Base-by-base conservation (phyloP, 352 stramenopile species). In the Phytopythium mirpurense region DNA sequence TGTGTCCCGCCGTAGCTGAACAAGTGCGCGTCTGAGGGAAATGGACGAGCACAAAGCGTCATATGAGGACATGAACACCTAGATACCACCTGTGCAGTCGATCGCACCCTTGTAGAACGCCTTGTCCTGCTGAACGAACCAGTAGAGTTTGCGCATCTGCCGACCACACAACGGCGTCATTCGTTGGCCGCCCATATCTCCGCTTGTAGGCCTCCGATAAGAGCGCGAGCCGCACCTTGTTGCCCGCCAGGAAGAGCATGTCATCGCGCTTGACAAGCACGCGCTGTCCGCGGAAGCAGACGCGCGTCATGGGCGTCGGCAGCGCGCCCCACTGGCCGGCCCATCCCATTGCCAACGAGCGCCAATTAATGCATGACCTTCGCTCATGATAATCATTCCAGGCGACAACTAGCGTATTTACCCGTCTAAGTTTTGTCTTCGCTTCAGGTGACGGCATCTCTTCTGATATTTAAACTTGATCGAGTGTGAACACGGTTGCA, bases 201-300 rank as follows among this genome's bases (percentile, higher is more conserved):
- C 5, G 23, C 34, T 38, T 26, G 44, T 26, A 44, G 21, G 3
- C 34, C 5, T 8, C 7, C 11, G 7, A 12, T 53, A 19, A 0
- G 18, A 26, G 14, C 26, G 24, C n/a, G 29, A 18, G 16, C 1
- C 41, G 3, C 21, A 90, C 83, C 72, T 95, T 95, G 47, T 95
- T 95, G 23, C 84, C 84, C 3, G 81, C 80, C n/a, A 95, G 55
- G 56, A 87, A 74, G 37, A 90, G 86, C 11, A 81, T 51, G 37
- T 95, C 84, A 49, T 95, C 84, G 11, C 82, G 68, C 65, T 95
- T 95, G n/a, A 95, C 77, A 51, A 90, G 78, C 49, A 95, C 72
- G 57, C 68, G 62, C 35, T 82, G 72, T 9, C 68, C 73, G 47
- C 77, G 80, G 63, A 91, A 90, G 36, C 27, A n/a, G 49, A 88